Evolutionary conservation across 192 early-diverging fungal species (phyloP).

Genomic region (Backusella parvicylindrica): DNA sequence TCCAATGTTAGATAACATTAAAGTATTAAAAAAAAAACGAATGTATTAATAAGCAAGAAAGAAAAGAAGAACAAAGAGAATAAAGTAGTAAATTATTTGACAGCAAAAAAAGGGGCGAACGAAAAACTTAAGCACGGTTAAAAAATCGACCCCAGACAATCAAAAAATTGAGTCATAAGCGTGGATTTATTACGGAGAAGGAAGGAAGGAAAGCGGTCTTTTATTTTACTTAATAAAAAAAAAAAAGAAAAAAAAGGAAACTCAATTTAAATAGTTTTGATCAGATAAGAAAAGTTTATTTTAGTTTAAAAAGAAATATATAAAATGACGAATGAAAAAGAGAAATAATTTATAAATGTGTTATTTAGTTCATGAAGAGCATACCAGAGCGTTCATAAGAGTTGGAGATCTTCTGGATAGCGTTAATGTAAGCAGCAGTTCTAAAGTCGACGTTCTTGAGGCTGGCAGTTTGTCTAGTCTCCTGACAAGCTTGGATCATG

Average conservation of each 20-base stretch:
- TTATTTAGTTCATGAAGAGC: conserved; percentile 59
- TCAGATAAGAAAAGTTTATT: background rate
- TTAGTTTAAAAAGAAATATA: background rate
- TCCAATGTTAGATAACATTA: background rate
- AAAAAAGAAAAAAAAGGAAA: background rate
- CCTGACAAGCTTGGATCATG: conserved; percentile 77
- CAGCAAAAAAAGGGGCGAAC: background rate
- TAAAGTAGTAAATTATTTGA: background rate
- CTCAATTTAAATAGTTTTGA: background rate
- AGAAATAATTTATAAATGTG: background rate
- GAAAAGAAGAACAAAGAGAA: background rate
- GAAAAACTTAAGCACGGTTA: background rate
- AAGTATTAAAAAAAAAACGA: conserved; percentile 5
- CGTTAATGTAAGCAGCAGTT: conserved; percentile 74
- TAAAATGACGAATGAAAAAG: background rate
- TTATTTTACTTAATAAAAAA: background rate
- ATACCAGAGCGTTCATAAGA: conserved; percentile 73
- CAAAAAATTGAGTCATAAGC: background rate
- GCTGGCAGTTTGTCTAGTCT: conserved; percentile 68
- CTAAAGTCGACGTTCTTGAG: conserved; percentile 67
- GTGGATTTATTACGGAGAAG: background rate
- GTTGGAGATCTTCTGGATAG: conserved; percentile 79
- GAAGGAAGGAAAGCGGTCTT: background rate
- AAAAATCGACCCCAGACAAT: background rate
- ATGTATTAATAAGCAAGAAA: background rate